Base-by-base conservation (phyloP, 352 stramenopile species). In the Phytopythium cucurbitacearum region DNA sequence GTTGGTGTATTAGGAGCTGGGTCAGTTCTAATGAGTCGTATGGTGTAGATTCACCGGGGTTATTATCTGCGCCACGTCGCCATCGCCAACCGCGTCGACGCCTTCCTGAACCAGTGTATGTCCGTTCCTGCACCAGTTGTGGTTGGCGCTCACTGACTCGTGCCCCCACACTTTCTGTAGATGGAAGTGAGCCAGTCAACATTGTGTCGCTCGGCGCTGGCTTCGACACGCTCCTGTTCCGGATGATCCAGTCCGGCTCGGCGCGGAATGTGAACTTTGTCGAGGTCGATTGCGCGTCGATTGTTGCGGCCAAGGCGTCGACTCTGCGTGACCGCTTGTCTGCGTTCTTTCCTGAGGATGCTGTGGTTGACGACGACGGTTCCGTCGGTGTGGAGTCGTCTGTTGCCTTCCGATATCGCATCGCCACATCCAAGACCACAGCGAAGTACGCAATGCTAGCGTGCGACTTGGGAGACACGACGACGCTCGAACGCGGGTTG, bases 201-300 rank as follows among this genome's bases (percentile, higher is more conserved):
- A 79, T 91, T 21, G 44, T 91, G 13, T 91, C 80, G 44, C 69
- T 91, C 7, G 80, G 80, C 33, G 75, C 77, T 15, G 80, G 80
- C 8, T 91, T 88, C 48, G 80, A 91, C 65, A 89, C 78, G 40
- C 64, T 89, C 4, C 87, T 82, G 59, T 91, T 89, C 62, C 76
- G 78, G 40, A 47, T 91, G 8, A 42, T 73, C 13, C 51, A 73
- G 41, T 52, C 76, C 10, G 52, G 59, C 5, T 21, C 54, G 12
- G n/a, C 33, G 51, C 36, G 53, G 1, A 56, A 60, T 7, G 1
- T 86, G 13, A 38, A 44, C 3, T 81, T 88, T 37, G 59, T 68
- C 5, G 80, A 91, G 55, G 67, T 89, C 36, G 80, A 91, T 61
- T 89, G 76, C 54, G 59, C 72, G 3, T 60, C 56, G 16, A 89